These are phyloP conservation scores for Nakaseomyces bracarensis DNA, from an alignment of 1,139 yeast genomes.

Conservation along the genomic window DNA sequence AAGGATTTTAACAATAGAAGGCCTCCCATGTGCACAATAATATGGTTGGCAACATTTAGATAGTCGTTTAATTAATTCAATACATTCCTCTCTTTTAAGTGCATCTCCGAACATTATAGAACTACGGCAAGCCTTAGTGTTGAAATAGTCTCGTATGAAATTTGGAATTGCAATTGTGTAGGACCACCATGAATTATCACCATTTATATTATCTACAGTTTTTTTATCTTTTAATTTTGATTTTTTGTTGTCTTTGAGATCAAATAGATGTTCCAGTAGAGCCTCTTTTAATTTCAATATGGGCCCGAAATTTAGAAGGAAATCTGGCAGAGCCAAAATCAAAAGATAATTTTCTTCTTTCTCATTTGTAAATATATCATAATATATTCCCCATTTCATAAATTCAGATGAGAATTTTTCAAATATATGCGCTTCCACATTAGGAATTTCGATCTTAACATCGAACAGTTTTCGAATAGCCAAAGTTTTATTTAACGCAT, in stretches of 20 bases:
- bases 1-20: constrained; percentile 56
- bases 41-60: constrained; percentile 53
- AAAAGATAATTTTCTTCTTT: constrained; percentile 7
- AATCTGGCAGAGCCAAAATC: constrained; percentile 38
- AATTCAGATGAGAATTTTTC: constrained; percentile 32
- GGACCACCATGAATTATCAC: constrained; percentile 30
- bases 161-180: constrained; percentile 39
- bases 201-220: background rate
- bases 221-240: background rate
- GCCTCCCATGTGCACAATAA: constrained; percentile 84
- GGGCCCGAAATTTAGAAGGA: constrained; percentile 33
- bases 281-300: constrained; percentile 31
- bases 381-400: constrained; percentile 40
- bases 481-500: constrained; percentile 12
- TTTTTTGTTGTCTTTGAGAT: constrained; percentile 30
- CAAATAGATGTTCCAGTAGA: constrained; percentile 39
- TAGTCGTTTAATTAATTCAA: constrained; percentile 37
- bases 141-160: constrained; percentile 42
- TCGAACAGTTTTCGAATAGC: constrained; percentile 9
- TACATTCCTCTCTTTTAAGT: constrained; percentile 40
- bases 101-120: constrained; percentile 68
- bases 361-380: constrained; percentile 11
- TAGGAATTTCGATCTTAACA: constrained; percentile 22
- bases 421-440: constrained; percentile 33
- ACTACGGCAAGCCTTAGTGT: constrained; percentile 60